A percentile compares a stretch with the other conserved stretches of the same genome.
Conservation (phyloP, 176 grass and related monocot species). For the Triticum turgidum region DNA sequence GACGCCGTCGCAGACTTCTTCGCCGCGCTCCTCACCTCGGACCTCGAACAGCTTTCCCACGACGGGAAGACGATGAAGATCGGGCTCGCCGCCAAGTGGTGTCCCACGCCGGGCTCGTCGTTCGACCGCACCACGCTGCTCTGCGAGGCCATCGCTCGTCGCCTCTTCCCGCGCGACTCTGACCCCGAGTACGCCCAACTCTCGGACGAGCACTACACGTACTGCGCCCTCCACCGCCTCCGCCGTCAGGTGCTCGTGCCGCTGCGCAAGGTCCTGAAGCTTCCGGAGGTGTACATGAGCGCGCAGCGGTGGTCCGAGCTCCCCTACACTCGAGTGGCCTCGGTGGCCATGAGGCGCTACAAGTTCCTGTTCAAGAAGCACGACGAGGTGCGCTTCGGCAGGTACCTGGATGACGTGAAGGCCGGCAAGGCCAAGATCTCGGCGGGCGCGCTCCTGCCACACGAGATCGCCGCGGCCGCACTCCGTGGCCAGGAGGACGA, state of each 20-base stretch:
- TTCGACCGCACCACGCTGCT: conserved; percentile 44
- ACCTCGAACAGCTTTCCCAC: conserved; percentile 29
- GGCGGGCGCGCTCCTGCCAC: no score
- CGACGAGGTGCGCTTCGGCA: no score
- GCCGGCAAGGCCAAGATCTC: no score
- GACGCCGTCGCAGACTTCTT: conserved; percentile 41
- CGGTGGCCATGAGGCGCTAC: conserved; percentile 52
- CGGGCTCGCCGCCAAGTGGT: conserved; percentile 69
- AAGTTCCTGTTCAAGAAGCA: not conserved
- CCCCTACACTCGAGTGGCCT: conserved; percentile 50
- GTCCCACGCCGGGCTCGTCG: conserved; percentile 51
- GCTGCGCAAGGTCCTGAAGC: conserved; percentile 28
- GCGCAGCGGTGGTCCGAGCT: conserved; percentile 36
- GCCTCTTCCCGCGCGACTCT: conserved; percentile 48
- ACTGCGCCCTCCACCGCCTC: conserved; percentile 39
- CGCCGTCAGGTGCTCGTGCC: conserved; percentile 36
- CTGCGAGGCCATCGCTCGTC: conserved; percentile 58
- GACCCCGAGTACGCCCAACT: conserved; percentile 31
- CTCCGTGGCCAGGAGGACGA: no score
- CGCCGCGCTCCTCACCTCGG: conserved; percentile 38
- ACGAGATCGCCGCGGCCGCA: no score
- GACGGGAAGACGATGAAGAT: conserved; percentile 12
- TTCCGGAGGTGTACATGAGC: conserved; percentile 61
- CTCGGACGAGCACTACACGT: conserved; percentile 48
- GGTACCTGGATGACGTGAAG: no score